phyloP scores from a whole-genome alignment of 805 yeast genomes.

The Starmerella sirachaensis region DNA sequence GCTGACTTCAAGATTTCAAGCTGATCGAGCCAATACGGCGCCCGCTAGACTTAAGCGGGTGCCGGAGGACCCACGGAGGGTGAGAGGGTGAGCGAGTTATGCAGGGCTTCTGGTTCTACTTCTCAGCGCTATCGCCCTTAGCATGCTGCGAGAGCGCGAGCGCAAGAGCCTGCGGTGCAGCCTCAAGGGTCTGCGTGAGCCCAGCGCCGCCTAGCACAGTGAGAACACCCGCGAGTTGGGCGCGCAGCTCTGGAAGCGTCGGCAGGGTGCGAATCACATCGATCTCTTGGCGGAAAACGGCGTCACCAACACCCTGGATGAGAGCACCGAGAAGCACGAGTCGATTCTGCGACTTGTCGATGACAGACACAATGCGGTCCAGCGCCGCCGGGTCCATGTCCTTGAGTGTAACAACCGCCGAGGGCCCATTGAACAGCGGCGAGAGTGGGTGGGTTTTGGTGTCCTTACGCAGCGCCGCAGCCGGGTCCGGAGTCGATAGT shows the following conservation, averaged over 20 bases:
- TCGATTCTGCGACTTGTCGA: slow-evolving; percentile 57
- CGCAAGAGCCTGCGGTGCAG: slow-evolving; percentile 55
- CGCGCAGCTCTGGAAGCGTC: slow-evolving; percentile 54
- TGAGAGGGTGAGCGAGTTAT: too few relatives aligned
- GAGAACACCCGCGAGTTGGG: slow-evolving; percentile 71
- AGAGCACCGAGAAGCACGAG: slow-evolving; percentile 77
- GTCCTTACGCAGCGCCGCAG: slow-evolving; percentile 35
- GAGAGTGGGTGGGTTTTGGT: slow-evolving; percentile 50
- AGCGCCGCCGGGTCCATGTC: slow-evolving; percentile 61
- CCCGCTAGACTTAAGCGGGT: too few relatives aligned
- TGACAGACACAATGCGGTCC: slow-evolving; percentile 44
- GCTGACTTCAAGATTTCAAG: too few relatives aligned
- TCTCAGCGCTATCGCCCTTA: too few relatives aligned
- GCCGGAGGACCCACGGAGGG: too few relatives aligned
- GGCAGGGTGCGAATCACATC: slow-evolving; percentile 64
- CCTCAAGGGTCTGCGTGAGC: slow-evolving; percentile 65
- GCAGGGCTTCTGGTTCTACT: too few relatives aligned
- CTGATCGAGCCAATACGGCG: too few relatives aligned
- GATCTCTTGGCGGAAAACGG: slow-evolving; percentile 31
- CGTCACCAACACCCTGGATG: slow-evolving; percentile 38
- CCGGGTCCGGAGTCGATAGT: slow-evolving; percentile 60
- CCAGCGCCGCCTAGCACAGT: slow-evolving; percentile 85
- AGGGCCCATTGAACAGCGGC: slow-evolving; percentile 69
- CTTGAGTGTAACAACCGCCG: slow-evolving; percentile 61
- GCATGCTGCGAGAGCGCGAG: slow-evolving; percentile 59